phyloP scores from a whole-genome alignment of 805 yeast genomes.

The Sungouiozyma intestinalis region DNA sequence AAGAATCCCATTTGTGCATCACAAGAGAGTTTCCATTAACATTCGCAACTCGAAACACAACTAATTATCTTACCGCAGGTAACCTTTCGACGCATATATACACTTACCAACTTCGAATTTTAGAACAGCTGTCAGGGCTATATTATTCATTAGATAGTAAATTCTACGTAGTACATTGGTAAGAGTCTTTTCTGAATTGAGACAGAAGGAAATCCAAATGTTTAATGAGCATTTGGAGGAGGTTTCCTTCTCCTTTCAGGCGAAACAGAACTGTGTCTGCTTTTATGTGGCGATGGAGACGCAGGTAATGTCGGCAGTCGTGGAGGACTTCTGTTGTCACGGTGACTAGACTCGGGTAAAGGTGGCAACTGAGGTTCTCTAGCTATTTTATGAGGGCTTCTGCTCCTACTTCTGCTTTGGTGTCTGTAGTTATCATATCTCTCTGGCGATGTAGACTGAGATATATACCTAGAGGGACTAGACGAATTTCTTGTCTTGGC shows the following conservation, averaged over 20 bases:
- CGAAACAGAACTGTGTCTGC: slow-evolving; percentile 7
- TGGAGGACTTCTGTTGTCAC: slow-evolving; percentile 5
- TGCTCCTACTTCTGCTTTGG: not conserved
- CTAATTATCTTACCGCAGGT: too few species aligned
- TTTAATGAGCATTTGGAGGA: slow-evolving; percentile 6
- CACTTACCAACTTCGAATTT: too few species aligned
- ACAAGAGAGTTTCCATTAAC: not conserved
- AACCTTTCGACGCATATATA: too few species aligned
- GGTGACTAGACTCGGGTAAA: slow-evolving; percentile 9
- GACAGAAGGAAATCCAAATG: too few species aligned
- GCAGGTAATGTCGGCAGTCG: slow-evolving; percentile 12
- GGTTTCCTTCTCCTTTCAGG: slow-evolving; percentile 19
- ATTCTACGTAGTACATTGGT: not conserved
- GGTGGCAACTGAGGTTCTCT: slow-evolving; percentile 21
- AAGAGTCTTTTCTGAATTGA: not conserved
- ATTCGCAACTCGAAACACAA: not conserved
- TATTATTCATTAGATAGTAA: not conserved
- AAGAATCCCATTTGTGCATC: not conserved
- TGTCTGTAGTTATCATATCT: not conserved
- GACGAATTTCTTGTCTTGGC: not conserved
- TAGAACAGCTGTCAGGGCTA: too few species aligned
- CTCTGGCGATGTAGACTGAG: not conserved
- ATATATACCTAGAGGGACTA: not conserved
- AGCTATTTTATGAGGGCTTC: slow-evolving; percentile 4
- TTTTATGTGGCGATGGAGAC: not conserved